Evolutionary conservation across 2,329 filamentous ascomycete genomes (phyloP).

Genomic region (Chaetomiaceae sp.): DNA sequence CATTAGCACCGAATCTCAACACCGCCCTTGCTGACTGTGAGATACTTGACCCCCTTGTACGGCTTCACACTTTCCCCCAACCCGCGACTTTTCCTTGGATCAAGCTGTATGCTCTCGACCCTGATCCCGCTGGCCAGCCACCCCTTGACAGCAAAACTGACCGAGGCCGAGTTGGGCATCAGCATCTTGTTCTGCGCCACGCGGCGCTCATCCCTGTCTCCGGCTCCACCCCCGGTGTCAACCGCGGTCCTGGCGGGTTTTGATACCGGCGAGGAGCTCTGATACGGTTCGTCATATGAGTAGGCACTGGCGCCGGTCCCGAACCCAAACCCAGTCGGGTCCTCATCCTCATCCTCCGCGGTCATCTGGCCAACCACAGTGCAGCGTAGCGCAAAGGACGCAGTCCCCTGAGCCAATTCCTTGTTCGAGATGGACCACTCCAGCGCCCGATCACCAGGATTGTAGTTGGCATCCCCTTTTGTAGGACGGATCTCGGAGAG

Average conservation of each 20-base stretch:
- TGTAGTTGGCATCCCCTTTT: slow-evolving; percentile 79
- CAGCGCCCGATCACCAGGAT: slow-evolving; percentile 63
- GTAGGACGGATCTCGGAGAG: slow-evolving; percentile 76
- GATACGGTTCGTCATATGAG: slow-evolving; percentile 53
- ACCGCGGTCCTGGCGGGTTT: slow-evolving; percentile 23
- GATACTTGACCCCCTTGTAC: slow-evolving; percentile 97
- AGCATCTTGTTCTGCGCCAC: slow-evolving; percentile 66
- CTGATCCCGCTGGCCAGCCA: slow-evolving; percentile 65
- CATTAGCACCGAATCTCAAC: slow-evolving; percentile 57
- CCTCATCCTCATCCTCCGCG: slow-evolving; percentile 45
- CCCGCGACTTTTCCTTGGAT: slow-evolving; percentile 77
- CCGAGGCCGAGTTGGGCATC: slow-evolving; percentile 73
- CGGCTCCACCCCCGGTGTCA: slow-evolving; percentile 27
- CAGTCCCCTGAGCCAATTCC: slow-evolving; percentile 63
- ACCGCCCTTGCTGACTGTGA: slow-evolving; percentile 67
- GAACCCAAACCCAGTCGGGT: slow-evolving; percentile 50
- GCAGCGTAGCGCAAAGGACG: slow-evolving; percentile 70
- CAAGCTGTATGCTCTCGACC: slow-evolving; percentile 62
- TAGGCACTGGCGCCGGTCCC: slow-evolving; percentile 32
- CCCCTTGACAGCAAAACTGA: slow-evolving; percentile 67
- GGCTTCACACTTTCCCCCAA: slow-evolving; percentile 85
- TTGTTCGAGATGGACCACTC: slow-evolving; percentile 82
- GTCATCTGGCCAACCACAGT: slow-evolving; percentile 66
- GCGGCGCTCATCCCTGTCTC: slow-evolving; percentile 50
- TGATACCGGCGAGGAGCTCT: slow-evolving; percentile 30